phyloP scores from a whole-genome alignment of 306 rosid species.

The Pyrus bretschneideri region DNA sequence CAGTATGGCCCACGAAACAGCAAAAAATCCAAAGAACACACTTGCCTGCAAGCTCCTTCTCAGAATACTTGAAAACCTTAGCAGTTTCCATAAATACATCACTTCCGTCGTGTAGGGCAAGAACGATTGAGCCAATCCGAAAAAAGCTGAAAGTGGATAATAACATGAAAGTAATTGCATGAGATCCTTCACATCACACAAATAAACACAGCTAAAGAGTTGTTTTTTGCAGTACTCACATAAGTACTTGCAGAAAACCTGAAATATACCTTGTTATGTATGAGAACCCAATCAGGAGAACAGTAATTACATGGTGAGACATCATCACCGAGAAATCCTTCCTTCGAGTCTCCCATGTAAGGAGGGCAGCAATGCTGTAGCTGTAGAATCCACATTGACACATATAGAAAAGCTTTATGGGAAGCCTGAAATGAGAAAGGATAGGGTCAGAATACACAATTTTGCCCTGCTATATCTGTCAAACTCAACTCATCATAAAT shows the following conservation, averaged over 20 bases:
- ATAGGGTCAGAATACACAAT: conserved; percentile 23
- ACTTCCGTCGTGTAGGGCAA: conserved; percentile 92
- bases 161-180: background rate
- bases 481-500: background rate
- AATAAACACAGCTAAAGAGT: background rate
- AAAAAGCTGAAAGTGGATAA: conserved; percentile 60
- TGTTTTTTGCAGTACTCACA: background rate
- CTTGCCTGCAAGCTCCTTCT: conserved; percentile 87
- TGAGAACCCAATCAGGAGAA: conserved; percentile 65
- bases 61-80: conserved; percentile 90
- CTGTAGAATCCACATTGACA: conserved; percentile 89
- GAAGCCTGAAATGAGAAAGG: conserved; percentile 48
- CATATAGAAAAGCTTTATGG: conserved; percentile 70
- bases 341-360: conserved; percentile 91
- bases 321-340: conserved; percentile 95
- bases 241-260: background rate
- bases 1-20: conserved; percentile 73
- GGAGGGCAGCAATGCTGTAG: conserved; percentile 85
- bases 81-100: conserved; percentile 98
- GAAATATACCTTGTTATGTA: conserved; percentile 62
- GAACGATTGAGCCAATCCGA: conserved; percentile 74
- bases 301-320: conserved; percentile 90
- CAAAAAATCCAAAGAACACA: conserved; percentile 71
- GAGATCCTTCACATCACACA: background rate
- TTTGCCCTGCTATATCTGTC: background rate